A percentile compares a stretch with the other conserved stretches of the same genome.
phyloP scores from a whole-genome alignment of 306 rosid genomes.

The Delonix regia region DNA sequence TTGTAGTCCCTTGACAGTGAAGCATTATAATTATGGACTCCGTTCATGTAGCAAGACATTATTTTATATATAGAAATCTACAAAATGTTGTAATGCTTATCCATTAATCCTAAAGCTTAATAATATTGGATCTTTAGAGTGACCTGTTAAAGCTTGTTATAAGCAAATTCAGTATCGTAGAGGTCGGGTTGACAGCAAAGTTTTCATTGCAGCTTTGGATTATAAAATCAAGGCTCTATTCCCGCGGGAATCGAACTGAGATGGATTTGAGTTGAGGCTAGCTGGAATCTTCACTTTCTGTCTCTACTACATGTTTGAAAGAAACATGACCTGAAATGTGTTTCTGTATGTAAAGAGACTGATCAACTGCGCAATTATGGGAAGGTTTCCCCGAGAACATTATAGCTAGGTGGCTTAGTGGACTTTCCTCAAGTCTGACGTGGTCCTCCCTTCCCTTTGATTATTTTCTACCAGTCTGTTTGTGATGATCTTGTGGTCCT shows the following conservation, averaged over 20 bases:
- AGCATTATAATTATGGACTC: background rate
- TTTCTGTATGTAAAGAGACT: slow-evolving; percentile 37
- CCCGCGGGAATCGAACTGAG: background rate
- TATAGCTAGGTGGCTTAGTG: slow-evolving; percentile 25
- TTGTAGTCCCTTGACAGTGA: background rate
- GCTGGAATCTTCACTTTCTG: slow-evolving; percentile 14
- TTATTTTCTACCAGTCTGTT: slow-evolving; percentile 6
- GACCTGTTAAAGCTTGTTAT: slow-evolving; percentile 12
- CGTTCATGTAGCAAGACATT: background rate
- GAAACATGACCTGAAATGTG: slow-evolving; percentile 35
- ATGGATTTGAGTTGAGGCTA: slow-evolving; percentile 7
- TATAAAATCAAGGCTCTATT: background rate
- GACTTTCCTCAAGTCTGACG: slow-evolving; percentile 15
- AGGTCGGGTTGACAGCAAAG: background rate
- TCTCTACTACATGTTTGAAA: slow-evolving; percentile 30
- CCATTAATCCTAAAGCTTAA: slow-evolving; percentile 42
- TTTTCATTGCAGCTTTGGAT: background rate
- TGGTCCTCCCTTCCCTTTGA: slow-evolving; percentile 38
- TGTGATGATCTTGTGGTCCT: slow-evolving; percentile 29
- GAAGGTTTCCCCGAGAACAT: slow-evolving; percentile 24
- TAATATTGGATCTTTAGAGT: slow-evolving; percentile 32
- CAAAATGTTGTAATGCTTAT: slow-evolving; percentile 28
- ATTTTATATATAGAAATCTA: background rate
- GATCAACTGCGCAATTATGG: slow-evolving; percentile 28
- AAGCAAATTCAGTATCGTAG: background rate